Percentiles rank a stretch among this genome's conserved stretches.
Evolutionary conservation across 1,139 yeast species (phyloP).

Genomic region (Pichia sp.): DNA sequence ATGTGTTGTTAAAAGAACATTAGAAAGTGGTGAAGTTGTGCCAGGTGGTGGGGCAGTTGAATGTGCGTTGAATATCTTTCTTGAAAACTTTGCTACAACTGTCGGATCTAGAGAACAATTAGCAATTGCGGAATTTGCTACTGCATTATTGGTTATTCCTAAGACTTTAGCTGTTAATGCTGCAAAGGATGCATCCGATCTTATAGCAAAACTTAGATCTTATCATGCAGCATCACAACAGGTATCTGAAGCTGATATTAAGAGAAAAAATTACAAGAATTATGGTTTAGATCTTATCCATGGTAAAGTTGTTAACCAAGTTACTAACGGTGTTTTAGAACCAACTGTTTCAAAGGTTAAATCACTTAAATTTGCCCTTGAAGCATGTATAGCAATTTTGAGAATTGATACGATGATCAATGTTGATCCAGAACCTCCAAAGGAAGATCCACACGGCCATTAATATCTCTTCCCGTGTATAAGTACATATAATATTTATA

Average conservation of each 20-base stretch:
- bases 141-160: conserved; percentile 84
- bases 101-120: conserved; percentile 97
- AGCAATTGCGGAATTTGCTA: conserved; percentile 97
- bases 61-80: conserved; percentile 86
- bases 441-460: conserved; percentile 82
- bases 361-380: conserved; percentile 90
- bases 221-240: conserved; percentile 94
- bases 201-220: conserved; percentile 90
- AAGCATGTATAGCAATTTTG: conserved; percentile 95
- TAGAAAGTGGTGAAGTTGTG: conserved; percentile 90
- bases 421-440: conserved; percentile 92
- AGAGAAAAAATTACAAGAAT: conserved; percentile 79
- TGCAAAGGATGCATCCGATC: conserved; percentile 92
- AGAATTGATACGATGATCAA: conserved; percentile 98
- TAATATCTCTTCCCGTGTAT: conserved; percentile 13
- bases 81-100: conserved; percentile 96
- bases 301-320: conserved; percentile 88
- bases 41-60: conserved; percentile 99
- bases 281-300: conserved; percentile 88
- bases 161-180: conserved; percentile 97
- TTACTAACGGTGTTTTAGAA: conserved; percentile 82
- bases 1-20: conserved; percentile 90
- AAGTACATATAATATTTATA: neutral
- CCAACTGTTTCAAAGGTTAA: conserved; percentile 92
- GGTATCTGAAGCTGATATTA: conserved; percentile 73